Conservation (phyloP, 495 filamentous ascomycete species). For the Saxophila tyrrhenica region DNA sequence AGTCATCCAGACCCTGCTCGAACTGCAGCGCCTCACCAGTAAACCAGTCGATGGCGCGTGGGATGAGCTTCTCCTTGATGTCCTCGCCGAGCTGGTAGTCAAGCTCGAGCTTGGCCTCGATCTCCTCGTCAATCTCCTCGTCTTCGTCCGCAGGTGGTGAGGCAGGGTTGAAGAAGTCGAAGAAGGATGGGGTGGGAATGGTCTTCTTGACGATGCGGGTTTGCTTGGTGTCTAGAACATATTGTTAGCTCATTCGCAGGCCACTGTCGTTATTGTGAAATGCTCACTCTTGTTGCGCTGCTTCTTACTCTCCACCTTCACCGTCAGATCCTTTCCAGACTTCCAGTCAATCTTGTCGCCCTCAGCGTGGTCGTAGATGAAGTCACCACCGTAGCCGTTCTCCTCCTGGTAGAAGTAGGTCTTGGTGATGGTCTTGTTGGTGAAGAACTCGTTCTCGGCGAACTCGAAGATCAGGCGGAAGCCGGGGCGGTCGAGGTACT, state of each 20-base stretch:
- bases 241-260: not conserved
- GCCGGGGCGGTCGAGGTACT: constrained; percentile 95
- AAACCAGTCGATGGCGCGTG: constrained; percentile 98
- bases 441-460: constrained; percentile 86
- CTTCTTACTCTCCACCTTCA: constrained; percentile 95
- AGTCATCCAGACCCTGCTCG: constrained; percentile 83
- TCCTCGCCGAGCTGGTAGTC: constrained; percentile 99
- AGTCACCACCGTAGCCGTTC: constrained; percentile 95
- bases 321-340: constrained; percentile 78
- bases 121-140: constrained; percentile 68
- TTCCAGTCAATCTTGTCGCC: constrained; percentile 99
- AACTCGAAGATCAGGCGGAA: constrained; percentile 99
- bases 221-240: constrained; percentile 85
- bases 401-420: constrained; percentile 99
- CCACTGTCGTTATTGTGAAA: not conserved
- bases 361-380: constrained; percentile 98
- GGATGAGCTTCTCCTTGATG: constrained; percentile 99
- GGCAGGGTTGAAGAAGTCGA: constrained; percentile 98
- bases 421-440: constrained; percentile 93
- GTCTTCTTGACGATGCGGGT: constrained; percentile 98
- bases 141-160: constrained; percentile 68
- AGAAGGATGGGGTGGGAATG: constrained; percentile 96
- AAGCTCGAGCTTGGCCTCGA: constrained; percentile 94
- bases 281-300: constrained; percentile 98
- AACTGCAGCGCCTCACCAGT: constrained; percentile 96